Evolutionary conservation across 208 protist species (phyloP).

Genomic region (Trypanosoma avium): DNA sequence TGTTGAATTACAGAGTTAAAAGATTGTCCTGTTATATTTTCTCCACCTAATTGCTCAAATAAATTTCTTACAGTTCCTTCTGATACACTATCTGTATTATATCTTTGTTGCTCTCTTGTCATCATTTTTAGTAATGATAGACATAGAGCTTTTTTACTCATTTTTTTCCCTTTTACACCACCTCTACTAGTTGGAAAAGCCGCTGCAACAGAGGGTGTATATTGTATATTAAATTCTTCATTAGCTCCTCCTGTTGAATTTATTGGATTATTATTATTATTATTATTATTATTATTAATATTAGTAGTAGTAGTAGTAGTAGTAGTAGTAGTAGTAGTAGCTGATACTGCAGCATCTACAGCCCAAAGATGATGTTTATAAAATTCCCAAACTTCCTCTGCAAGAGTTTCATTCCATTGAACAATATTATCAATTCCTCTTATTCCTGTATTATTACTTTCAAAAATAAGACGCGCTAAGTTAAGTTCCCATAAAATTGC

Average conservation of each 20-base stretch:
- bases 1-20: slow-evolving; percentile 52
- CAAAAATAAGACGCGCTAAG: slow-evolving; percentile 52
- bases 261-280: no score
- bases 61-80: slow-evolving; percentile 25
- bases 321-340: neutral
- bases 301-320: neutral
- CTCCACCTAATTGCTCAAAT: slow-evolving; percentile 47
- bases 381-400: slow-evolving; percentile 58
- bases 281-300: no score
- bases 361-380: slow-evolving; percentile 54
- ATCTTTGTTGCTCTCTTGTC: slow-evolving; percentile 28
- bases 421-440: neutral
- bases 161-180: slow-evolving; percentile 9
- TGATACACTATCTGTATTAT: slow-evolving; percentile 13
- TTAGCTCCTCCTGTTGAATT: neutral
- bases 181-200: neutral
- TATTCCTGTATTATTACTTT: neutral
- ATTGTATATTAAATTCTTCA: neutral
- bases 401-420: slow-evolving; percentile 31
- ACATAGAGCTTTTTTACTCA: slow-evolving; percentile 22
- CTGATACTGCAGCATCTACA: slow-evolving; percentile 20
- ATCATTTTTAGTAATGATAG: slow-evolving; percentile 23
- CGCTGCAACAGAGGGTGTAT: neutral
- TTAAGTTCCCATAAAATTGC: slow-evolving; percentile 45
- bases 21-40: slow-evolving; percentile 39